A percentile compares a stretch with the other conserved stretches of the same genome.
Evolutionary conservation across 169 alveolate genomes (phyloP).

Genomic region (Cryptosporidium muris): DNA sequence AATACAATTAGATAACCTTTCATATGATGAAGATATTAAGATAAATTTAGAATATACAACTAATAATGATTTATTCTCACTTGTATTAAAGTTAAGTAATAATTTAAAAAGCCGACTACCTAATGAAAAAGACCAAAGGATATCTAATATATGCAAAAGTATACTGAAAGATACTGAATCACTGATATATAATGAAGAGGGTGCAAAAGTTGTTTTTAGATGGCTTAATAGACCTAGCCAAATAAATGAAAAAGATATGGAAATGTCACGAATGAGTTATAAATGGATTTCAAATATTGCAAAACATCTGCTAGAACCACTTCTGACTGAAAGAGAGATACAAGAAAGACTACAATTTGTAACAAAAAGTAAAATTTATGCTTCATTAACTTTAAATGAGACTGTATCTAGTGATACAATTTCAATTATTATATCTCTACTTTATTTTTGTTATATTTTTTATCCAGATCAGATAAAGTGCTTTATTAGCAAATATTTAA

Average conservation of each 20-base stretch:
- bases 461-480: conserved; percentile 17
- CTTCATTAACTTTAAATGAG: conserved; percentile 15
- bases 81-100: conserved; percentile 7
- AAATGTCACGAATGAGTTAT: neutral
- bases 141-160: neutral
- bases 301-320: conserved; percentile 28
- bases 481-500: conserved; percentile 8
- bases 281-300: conserved; percentile 36
- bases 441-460: conserved; percentile 23
- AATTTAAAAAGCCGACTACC: neutral
- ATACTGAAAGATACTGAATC: conserved; percentile 8
- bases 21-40: neutral
- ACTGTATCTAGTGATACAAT: conserved; percentile 35
- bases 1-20: too few species aligned
- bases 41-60: neutral
- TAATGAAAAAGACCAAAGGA: conserved; percentile 9
- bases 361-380: conserved; percentile 10
- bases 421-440: conserved; percentile 26
- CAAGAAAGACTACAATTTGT: conserved; percentile 12
- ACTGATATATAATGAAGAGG: conserved; percentile 22
- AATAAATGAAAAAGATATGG: neutral
- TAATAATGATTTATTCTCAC: conserved; percentile 21
- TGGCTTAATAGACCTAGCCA: conserved; percentile 26
- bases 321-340: conserved; percentile 31
- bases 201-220: conserved; percentile 23